Conservation (phyloP, 2,329 filamentous ascomycete species). For the Neonectria magnoliae region DNA sequence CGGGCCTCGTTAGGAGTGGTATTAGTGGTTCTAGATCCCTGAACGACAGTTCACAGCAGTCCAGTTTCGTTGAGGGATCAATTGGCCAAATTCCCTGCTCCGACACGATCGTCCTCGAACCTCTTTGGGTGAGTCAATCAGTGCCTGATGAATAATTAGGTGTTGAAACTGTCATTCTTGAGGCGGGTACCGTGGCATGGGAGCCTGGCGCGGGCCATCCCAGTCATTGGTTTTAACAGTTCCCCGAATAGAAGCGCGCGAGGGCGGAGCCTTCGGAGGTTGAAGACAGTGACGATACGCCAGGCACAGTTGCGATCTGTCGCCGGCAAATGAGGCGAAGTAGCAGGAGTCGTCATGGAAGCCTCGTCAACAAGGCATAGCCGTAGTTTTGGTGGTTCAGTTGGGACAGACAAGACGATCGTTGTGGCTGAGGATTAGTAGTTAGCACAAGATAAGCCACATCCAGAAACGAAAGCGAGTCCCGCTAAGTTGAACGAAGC, state of each 20-base stretch:
- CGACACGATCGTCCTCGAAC: slow-evolving; percentile 1
- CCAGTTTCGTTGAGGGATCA: not conserved
- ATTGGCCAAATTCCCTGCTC: slow-evolving; percentile 1
- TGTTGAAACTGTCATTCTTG: slow-evolving; percentile 4
- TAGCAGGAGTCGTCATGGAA: slow-evolving; percentile 29
- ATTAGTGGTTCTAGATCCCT: not conserved
- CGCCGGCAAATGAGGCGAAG: slow-evolving; percentile 28
- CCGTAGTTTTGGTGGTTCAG: slow-evolving; percentile 20
- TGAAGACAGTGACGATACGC: slow-evolving; percentile 21
- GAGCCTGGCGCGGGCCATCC: slow-evolving; percentile 2
- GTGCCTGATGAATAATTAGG: slow-evolving; percentile 8
- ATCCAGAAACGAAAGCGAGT: not conserved
- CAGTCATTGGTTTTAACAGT: slow-evolving; percentile 6
- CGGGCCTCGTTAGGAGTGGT: not conserved
- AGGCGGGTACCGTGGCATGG: slow-evolving; percentile 6
- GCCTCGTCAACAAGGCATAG: slow-evolving; percentile 28
- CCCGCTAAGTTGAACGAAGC: not conserved
- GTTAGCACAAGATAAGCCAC: slow-evolving; percentile 25
- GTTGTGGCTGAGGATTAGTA: slow-evolving; percentile 35
- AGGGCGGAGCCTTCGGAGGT: slow-evolving; percentile 25
- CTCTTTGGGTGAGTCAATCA: slow-evolving; percentile 2
- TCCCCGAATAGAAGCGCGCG: slow-evolving; percentile 38
- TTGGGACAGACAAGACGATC: slow-evolving; percentile 22
- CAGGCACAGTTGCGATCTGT: slow-evolving; percentile 21
- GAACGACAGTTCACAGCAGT: not conserved